Percentiles rank a stretch among this genome's conserved stretches.
These are phyloP conservation scores for Pseudoneurospora amorphoporcata DNA, from an alignment of 495 filamentous ascomycete genomes.

Conservation along the genomic window DNA sequence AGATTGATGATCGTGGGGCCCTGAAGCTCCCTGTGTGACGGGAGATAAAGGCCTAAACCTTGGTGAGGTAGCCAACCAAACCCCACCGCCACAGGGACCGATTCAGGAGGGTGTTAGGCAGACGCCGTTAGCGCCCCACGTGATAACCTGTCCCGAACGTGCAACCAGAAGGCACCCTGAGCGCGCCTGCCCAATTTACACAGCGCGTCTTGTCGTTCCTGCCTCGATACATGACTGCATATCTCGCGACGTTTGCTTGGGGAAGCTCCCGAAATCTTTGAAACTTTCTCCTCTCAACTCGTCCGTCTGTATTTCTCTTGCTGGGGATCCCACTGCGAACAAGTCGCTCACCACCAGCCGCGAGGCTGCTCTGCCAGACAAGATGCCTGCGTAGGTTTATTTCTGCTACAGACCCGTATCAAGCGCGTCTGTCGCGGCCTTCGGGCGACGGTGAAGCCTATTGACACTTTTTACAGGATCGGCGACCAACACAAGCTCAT, in stretches of 20 bases:
- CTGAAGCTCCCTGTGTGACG: background rate
- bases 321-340: background rate
- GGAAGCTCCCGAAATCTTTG: background rate
- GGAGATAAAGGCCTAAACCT: background rate
- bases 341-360: background rate
- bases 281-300: background rate
- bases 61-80: background rate
- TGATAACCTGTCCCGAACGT: conserved; percentile 16
- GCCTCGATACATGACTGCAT: background rate
- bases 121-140: conserved; percentile 5
- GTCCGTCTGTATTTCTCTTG: background rate
- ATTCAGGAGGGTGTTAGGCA: background rate
- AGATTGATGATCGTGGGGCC: background rate
- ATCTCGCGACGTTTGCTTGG: background rate
- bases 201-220: background rate
- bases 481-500: conserved; percentile 63
- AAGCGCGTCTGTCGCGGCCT: background rate
- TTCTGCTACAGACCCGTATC: background rate
- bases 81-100: background rate
- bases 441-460: background rate
- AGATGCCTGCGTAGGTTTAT: conserved; percentile 37
- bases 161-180: background rate
- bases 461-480: conserved; percentile 39
- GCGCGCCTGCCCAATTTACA: background rate
- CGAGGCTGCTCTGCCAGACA: background rate